Evolutionary conservation across 2,329 filamentous ascomycete genomes (phyloP).

Genomic region (Cladosporium oxysporum): DNA sequence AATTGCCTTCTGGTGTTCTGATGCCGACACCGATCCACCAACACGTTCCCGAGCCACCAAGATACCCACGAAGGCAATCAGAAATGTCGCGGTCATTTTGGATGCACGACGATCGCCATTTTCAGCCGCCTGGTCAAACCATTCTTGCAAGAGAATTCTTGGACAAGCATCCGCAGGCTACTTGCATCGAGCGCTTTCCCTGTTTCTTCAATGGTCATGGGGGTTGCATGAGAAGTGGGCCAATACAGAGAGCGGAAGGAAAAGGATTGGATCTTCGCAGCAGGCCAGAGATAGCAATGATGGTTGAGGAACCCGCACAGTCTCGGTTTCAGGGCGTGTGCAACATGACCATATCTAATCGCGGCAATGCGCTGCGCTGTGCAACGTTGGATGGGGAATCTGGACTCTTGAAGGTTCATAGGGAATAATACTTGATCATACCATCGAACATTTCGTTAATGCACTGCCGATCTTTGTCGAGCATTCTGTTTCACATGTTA

Average conservation of each 20-base stretch:
- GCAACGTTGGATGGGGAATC: not conserved
- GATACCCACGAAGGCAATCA: not conserved
- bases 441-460: not conserved
- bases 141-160: not conserved
- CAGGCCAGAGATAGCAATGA: not conserved
- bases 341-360: not conserved
- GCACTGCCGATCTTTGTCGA: not conserved
- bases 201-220: not conserved
- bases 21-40: not conserved
- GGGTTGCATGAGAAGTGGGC: not conserved
- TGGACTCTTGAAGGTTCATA: not conserved
- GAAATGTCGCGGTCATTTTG: not conserved
- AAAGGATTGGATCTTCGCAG: not conserved
- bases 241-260: not conserved
- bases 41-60: not conserved
- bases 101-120: not conserved
- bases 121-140: not conserved
- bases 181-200: not conserved
- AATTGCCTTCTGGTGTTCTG: not conserved
- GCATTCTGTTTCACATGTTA: not conserved
- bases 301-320: not conserved
- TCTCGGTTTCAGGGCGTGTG: not conserved
- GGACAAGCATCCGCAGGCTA: not conserved
- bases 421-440: not conserved
- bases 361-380: not conserved